Evolutionary conservation across 2,329 filamentous ascomycete genomes (phyloP).

Genomic region (Fusarium papillatum): DNA sequence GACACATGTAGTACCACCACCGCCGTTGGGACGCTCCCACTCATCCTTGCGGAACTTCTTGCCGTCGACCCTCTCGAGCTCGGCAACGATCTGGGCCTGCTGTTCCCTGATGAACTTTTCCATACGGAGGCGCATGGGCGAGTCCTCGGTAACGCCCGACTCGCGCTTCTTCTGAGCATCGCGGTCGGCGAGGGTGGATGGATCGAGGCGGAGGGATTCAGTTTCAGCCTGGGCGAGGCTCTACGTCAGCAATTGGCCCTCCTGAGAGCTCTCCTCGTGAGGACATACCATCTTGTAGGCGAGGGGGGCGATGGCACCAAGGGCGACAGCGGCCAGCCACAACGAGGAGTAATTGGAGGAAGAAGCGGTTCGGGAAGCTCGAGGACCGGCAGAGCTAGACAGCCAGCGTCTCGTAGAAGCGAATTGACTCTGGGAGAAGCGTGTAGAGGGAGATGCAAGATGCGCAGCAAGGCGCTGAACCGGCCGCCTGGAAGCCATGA

Average conservation of each 20-base stretch:
- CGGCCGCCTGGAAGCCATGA: conserved; percentile 49
- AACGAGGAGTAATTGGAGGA: conserved; percentile 37
- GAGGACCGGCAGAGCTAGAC: conserved; percentile 40
- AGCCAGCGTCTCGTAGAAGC: conserved; percentile 40
- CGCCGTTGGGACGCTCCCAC: conserved; percentile 90
- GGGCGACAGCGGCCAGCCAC: conserved; percentile 55
- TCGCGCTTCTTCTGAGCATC: conserved; percentile 87
- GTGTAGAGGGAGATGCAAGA: conserved; percentile 43
- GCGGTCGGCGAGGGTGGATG: conserved; percentile 83
- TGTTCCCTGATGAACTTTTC: conserved; percentile 96
- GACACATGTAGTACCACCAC: conserved; percentile 94
- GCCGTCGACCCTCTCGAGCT: conserved; percentile 87
- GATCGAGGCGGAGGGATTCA: conserved; percentile 66
- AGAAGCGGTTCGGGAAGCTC: conserved; percentile 35
- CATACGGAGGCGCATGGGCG: conserved; percentile 98
- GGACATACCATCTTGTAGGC: conserved; percentile 70
- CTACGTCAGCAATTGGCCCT: conserved; percentile 29
- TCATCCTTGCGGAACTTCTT: conserved; percentile 85
- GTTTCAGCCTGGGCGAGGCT: conserved; percentile 52
- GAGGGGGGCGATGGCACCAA: conserved; percentile 66
- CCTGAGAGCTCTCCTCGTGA: not conserved
- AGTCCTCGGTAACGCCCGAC: conserved; percentile 74
- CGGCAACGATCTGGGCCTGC: conserved; percentile 88
- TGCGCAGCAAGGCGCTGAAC: conserved; percentile 47
- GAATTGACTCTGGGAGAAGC: conserved; percentile 44